Evolutionary conservation across 306 rosid species (phyloP), one percentile per base, ranked within the genome.

Genomic region (Vicia villosa): DNA sequence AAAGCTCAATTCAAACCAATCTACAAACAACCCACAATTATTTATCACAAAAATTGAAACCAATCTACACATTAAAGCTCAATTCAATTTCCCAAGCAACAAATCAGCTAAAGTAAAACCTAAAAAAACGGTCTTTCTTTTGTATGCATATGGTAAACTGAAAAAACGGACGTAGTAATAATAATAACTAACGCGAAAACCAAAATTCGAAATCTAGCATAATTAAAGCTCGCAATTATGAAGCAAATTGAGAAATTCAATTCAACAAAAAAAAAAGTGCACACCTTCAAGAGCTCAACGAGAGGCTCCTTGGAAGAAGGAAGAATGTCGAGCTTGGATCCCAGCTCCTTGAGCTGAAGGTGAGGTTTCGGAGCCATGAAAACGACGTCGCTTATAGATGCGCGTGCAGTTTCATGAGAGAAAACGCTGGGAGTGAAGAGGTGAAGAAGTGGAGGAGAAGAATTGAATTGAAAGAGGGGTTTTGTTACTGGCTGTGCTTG

Each of bases 311-410:
- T 76, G 45, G 86, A 63, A 17, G 97, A 66, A 16, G 89, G 96
- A 71, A 75, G 86, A 5, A 81, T 34, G 24, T 84, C 78, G 57
- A 95, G 86, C 85, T 83, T 89, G 84, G 97, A 95, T 95, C 99
- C 96, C 87, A 95, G 72, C 79, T 95, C 99, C 82, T 75, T 62
- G 76, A 95, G 96, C 88, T 79, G 97, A 63, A 75, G 92, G 65
- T 87, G 89, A 32, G 82, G 86, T 78, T 86, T 84, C 42, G 68
- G 82, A 40, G 89, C 84, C 99, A 95, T 94, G 58, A 30, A 80
- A 58, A 83, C 79, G 83, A 72, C 38, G 79, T 79, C 59, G 86
- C 78, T 52, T 77, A 80, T 10, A 3, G 78, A 15, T 42, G 47
- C 17, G 45, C 43, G 73, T 74, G 80, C 47, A 78, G 28, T 66